A percentile compares a stretch with the other conserved stretches of the same genome.
Conservation (phyloP, 495 filamentous ascomycete genomes). For the Xylaria nigripes region DNA sequence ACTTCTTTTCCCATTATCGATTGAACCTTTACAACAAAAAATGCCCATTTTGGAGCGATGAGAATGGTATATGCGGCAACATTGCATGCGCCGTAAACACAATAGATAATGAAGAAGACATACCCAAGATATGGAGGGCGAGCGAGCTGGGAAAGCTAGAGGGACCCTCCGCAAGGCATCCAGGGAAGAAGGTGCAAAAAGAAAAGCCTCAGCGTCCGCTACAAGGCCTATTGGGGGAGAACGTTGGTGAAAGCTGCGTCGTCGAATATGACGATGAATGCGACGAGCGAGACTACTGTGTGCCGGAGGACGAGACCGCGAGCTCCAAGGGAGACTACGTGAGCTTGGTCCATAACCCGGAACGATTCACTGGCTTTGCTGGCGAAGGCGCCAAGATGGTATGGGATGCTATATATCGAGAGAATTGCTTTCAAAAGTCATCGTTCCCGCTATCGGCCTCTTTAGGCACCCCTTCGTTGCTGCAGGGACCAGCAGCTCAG, state of each 20-base stretch:
- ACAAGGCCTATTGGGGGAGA: slow-evolving; percentile 71
- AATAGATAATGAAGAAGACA: slow-evolving; percentile 87
- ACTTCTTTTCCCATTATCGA: slow-evolving; percentile 97
- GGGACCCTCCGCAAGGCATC: slow-evolving; percentile 84
- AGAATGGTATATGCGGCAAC: slow-evolving; percentile 92
- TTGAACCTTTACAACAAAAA: slow-evolving; percentile 91
- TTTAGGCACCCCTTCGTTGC: slow-evolving; percentile 31
- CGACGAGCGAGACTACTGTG: slow-evolving; percentile 93
- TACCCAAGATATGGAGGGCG: slow-evolving; percentile 83
- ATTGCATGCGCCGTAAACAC: slow-evolving; percentile 97
- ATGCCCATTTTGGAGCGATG: slow-evolving; percentile 94
- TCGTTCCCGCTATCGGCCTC: slow-evolving; percentile 44
- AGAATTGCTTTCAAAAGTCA: slow-evolving; percentile 88
- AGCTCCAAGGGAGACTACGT: slow-evolving; percentile 91
- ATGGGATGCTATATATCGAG: slow-evolving; percentile 93
- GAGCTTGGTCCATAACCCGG: slow-evolving; percentile 84
- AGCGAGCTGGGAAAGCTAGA: slow-evolving; percentile 89
- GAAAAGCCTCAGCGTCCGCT: slow-evolving; percentile 66
- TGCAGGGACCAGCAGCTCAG: slow-evolving; percentile 58
- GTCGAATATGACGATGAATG: slow-evolving; percentile 97
- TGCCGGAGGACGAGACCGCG: slow-evolving; percentile 88
- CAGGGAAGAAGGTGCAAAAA: slow-evolving; percentile 60
- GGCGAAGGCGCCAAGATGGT: slow-evolving; percentile 76
- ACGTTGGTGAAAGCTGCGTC: slow-evolving; percentile 90
- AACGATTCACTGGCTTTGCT: slow-evolving; percentile 89